Base-by-base conservation (phyloP, 2,329 filamentous ascomycete species). In the Ophiostoma ulmi region DNA sequence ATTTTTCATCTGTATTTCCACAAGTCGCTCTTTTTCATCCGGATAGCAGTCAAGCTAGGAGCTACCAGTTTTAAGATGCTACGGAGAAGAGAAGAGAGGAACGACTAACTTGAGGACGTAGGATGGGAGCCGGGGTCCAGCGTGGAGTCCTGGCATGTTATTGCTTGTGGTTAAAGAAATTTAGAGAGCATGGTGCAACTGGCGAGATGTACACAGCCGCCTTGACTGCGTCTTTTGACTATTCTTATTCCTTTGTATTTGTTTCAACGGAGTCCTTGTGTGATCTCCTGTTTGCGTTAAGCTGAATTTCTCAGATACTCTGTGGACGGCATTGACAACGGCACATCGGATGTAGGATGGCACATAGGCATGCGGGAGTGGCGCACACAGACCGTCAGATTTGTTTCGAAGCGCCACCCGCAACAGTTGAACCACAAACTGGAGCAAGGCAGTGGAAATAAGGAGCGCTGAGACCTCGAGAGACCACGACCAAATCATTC, bases 341-440 rank as follows among this genome's bases (percentile, higher is more conserved):
- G 52, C n/a, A 58, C 52, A 58, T 58, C 7, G 13, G n/a, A 58
- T 26, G n/a, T 48, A 26, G 52, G 8, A 58, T 31, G 22, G 52
- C n/a, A 14, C 52, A 58, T 58, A 22, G 52, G 52, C 52, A 58
- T 58, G 22, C 52, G 52, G 22, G 52, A 58, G 52, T 58, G 52
- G 52, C 52, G n/a, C 52, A 58, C 52, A 31, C 52, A 58, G 52
- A 26, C 22, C 52, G 52, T 58, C 52, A 58, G 52, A 31, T 58
- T 26, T 58, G 52, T 58, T 58, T 58, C 52, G 52, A 58, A 58
- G 31, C 52, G 52, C 52, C 22, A 58, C 52, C 52, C 10, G n/a
- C 52, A 58, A 58, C 52, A 58, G 52, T 26, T 26, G 22, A 11
- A 26, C 10, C 8, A 48, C 44, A 7, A 48, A 48, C 17, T 48